Base-by-base conservation (phyloP, 2,329 filamentous ascomycete species). In the Cryphonectria naterciae region DNA sequence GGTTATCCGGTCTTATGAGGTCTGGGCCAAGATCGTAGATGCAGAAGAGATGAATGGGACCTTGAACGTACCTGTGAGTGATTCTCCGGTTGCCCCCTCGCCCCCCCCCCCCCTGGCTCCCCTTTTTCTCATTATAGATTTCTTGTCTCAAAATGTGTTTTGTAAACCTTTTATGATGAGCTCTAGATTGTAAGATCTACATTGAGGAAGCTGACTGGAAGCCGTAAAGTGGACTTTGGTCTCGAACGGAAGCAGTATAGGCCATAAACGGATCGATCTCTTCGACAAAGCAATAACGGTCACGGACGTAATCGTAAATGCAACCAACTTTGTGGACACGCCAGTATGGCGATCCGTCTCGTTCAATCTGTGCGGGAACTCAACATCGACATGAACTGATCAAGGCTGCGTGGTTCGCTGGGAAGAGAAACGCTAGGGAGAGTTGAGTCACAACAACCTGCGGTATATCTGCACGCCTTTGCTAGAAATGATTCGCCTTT, bases 211-310 rank as follows among this genome's bases (percentile, higher is more conserved):
- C 32, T 39, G 19, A 61, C 58, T 32, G 2, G 2, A 22, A 25
- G 25, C 7, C 19, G 6, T 19, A 5, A 46, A 65, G 63, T 76
- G 76, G 76, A 75, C 70, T 15, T 28, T 73, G 32, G 43, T 77
- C 11, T 74, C 73, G 8, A 74, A 70, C n/a, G 76, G 76, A 6
- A 77, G 73, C 13, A 76, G 75, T 64, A 69, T 77, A 15, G 76
- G 76, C 1, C 76, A 76, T 25, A 76, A 76, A 64, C 75, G 73
- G 65, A 77, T 77, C 62, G 75, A 77, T 49, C 64, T 76, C 25
- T 76, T 77, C 41, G 41, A 56, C 1, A 64, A 69, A 17, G 39
- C 73, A 0, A 63, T 75, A 7, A 75, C 70, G 0, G 76, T 77
- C 22, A 75, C 73, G 2, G 74, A 74, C 15, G 65, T 77, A 22